Evolutionary conservation across 768 basidiomycete species (phyloP), one percentile per base, ranked within the genome.

Genomic region (Mycena chlorophos): DNA sequence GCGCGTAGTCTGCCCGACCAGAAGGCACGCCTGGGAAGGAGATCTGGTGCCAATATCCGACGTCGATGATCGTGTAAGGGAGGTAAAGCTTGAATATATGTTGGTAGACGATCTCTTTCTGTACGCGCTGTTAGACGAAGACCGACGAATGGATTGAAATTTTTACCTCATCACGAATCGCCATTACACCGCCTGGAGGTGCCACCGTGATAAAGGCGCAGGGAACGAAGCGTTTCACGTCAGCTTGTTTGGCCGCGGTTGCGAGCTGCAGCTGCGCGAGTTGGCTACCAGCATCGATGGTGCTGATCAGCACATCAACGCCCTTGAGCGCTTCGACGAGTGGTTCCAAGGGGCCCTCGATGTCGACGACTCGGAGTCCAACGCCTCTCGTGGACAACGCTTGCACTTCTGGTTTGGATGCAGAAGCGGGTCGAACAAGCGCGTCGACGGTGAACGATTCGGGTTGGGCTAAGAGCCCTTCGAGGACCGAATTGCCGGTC

Each of bases 21-120:
- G 57, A 43, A 28, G 57, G 48, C 16, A 59, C 26, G 26, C 23
- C n/a, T 2, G 54, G 51, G 38, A 55, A 38, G 43, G 50, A 37
- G n/a, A 59, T 17, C 46, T 70, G 66, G 61, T 62, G 64, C 69
- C 70, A 71, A 56, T 61, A 68, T 13, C 69, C 67, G 34, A 67
- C 65, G 39, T 68, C 68, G 52, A 71, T 65, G 60, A 67, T 65
- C 17, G 69, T 69, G 49, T 69, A 65, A 1, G 56, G 45, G 5
- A 67, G 42, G 22, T 62, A 63, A 26, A 63, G 52, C 13, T 58
- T 56, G 23, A 56, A 43, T 45, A 70, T 50, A 46, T 63, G 66
- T 2, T 64, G 57, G 20, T 57, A 62, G 39, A 68, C 59, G 2
- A 49, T 58, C 3, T 63, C 53, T 66, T 69, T 71, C 68, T 69